phyloP scores from a whole-genome alignment of 1,284 basidiomycete genomes.

The Puccinia coronata region DNA sequence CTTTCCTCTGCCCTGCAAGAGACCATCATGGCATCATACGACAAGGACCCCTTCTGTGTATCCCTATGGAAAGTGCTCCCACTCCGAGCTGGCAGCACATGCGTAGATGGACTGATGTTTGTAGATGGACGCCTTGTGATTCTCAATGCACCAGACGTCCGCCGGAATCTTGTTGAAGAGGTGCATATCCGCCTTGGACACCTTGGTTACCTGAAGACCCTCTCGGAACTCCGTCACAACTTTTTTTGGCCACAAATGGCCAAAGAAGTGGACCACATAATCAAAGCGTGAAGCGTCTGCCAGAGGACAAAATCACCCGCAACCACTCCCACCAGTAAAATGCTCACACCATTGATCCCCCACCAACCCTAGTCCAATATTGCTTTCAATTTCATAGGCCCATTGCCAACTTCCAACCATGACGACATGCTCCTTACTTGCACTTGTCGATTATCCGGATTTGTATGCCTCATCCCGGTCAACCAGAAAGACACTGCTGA shows the following conservation, averaged over 20 bases:
- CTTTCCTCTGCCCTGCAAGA: conserved; percentile 51
- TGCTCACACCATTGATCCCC: conserved; percentile 48
- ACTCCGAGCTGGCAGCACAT: neutral
- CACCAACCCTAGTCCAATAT: conserved; percentile 41
- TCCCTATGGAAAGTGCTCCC: conserved; percentile 52
- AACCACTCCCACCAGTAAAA: conserved; percentile 6
- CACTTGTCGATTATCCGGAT: too few relatives aligned
- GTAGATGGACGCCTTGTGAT: conserved; percentile 57
- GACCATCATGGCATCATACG: conserved; percentile 57
- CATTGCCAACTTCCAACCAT: neutral
- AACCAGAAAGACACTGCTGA: too few relatives aligned
- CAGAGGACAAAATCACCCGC: conserved; percentile 49
- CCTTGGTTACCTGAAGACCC: conserved; percentile 60
- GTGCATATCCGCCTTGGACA: conserved; percentile 59
- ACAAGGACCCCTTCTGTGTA: conserved; percentile 55
- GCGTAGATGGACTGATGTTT: conserved; percentile 56
- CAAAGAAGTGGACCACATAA: neutral
- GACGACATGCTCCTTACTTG: too few relatives aligned
- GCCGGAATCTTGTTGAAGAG: conserved; percentile 55
- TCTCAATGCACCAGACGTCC: conserved; percentile 52
- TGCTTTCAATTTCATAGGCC: neutral
- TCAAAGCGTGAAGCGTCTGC: conserved; percentile 44
- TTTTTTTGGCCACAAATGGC: conserved; percentile 55
- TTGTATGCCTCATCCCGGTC: too few relatives aligned
- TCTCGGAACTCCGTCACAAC: conserved; percentile 53